These are phyloP conservation scores for Chimonanthus salicifolius DNA, from an alignment of 164 flowering plant genomes.

Conservation along the genomic window DNA sequence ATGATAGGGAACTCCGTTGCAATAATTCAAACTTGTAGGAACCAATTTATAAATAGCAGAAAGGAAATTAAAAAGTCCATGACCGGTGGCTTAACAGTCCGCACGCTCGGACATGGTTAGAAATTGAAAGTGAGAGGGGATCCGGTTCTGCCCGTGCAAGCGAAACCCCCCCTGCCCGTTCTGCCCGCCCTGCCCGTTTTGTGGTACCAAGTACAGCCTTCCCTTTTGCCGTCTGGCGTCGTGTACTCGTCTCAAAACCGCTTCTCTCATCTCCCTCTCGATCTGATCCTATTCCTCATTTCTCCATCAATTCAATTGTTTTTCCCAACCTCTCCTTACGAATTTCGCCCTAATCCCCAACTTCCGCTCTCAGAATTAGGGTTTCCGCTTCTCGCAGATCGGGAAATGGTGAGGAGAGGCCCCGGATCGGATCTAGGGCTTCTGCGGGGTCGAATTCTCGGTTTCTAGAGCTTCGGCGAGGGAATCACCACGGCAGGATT, in stretches of 20 bases:
- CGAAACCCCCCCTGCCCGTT: slow-evolving; percentile 15
- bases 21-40: too few species aligned
- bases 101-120: background rate
- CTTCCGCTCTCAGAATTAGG: slow-evolving; percentile 4
- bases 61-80: background rate
- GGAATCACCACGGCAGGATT: slow-evolving; percentile 26
- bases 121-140: background rate
- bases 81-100: background rate
- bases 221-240: slow-evolving; percentile 26
- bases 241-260: slow-evolving; percentile 5
- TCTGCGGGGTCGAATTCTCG: slow-evolving; percentile 5
- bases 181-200: slow-evolving; percentile 40
- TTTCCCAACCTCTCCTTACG: background rate
- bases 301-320: background rate
- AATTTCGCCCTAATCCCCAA: background rate
- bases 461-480: slow-evolving; percentile 14
- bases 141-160: background rate
- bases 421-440: slow-evolving; percentile 32
- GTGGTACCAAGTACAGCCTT: slow-evolving; percentile 31
- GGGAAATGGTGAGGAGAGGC: slow-evolving; percentile 7
- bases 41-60: background rate
- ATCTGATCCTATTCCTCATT: background rate
- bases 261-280: slow-evolving; percentile 22
- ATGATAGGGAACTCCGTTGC: too few species aligned
- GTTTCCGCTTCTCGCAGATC: background rate